Conservation (phyloP, 345 rosid genomes). For the Viola odorata region DNA sequence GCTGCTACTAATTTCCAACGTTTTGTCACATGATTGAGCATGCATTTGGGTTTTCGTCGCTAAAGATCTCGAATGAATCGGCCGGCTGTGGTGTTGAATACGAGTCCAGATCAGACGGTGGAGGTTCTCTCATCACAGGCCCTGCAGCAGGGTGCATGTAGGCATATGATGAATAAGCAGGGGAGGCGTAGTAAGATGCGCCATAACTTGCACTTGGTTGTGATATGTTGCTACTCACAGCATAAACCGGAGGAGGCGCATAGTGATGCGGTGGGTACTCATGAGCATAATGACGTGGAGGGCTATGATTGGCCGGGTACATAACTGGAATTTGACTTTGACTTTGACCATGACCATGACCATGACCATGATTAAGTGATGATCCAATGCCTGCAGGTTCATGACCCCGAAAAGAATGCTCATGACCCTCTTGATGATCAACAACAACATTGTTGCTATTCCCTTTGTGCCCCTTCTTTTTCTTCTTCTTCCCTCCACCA, state of each 20-base stretch:
- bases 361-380: conserved; percentile 7
- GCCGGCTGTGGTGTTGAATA: conserved; percentile 38
- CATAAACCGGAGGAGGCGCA: conserved; percentile 16
- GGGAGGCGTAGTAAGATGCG: conserved; percentile 12
- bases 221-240: conserved; percentile 10
- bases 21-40: conserved; percentile 59
- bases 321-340: conserved; percentile 14
- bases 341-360: conserved; percentile 7
- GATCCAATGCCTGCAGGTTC: conserved; percentile 27
- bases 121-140: conserved; percentile 16
- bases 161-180: conserved; percentile 31
- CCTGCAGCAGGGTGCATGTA: conserved; percentile 33
- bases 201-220: conserved; percentile 11
- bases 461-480: conserved; percentile 53
- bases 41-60: conserved; percentile 88
- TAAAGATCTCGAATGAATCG: conserved; percentile 65
- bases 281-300: conserved; percentile 34
- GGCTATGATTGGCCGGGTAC: conserved; percentile 27
- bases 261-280: conserved; percentile 34
- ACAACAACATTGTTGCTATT: conserved; percentile 12
- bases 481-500: conserved; percentile 46
- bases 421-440: conserved; percentile 12
- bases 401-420: conserved; percentile 10
- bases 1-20: background rate
- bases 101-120: conserved; percentile 27